phyloP scores from a whole-genome alignment of 768 basidiomycete genomes.

The Boletus rubropictus region DNA sequence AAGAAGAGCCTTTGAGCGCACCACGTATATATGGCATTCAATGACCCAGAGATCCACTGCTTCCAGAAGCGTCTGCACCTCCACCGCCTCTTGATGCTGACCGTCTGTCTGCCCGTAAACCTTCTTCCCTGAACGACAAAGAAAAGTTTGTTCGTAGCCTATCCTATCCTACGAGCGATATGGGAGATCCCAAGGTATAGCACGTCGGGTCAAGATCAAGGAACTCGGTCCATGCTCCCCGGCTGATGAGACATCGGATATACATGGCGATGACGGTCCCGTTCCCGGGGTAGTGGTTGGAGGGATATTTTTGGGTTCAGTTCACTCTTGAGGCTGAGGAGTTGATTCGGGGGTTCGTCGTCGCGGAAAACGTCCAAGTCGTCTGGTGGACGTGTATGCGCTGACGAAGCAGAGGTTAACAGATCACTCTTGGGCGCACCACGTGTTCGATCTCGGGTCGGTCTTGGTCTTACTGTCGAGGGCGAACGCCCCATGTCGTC shows the following conservation, averaged over 20 bases:
- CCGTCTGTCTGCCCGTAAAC: conserved; percentile 20
- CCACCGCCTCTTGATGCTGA: conserved; percentile 36
- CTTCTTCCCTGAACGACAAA: conserved; percentile 27
- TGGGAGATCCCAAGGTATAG: too few relatives aligned
- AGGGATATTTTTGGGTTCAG: conserved; percentile 39
- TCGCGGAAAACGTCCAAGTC: conserved; percentile 27
- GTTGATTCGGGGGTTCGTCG: conserved; percentile 48
- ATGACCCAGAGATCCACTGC: conserved; percentile 17
- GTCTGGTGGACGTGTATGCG: conserved; percentile 25
- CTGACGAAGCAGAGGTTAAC: conserved; percentile 47
- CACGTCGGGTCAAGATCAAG: conserved; percentile 37
- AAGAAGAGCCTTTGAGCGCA: too few relatives aligned
- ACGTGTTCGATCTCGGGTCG: too few relatives aligned
- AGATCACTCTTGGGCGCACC: conserved; percentile 32
- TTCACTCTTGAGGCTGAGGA: conserved; percentile 46
- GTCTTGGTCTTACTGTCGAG: too few relatives aligned
- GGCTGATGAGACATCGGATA: conserved; percentile 9
- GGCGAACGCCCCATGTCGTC: too few relatives aligned
- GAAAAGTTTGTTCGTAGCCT: conserved; percentile 30
- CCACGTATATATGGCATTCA: too few relatives aligned
- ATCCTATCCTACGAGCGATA: conserved; percentile 31
- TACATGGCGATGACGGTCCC: conserved; percentile 13
- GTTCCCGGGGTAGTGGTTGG: conserved; percentile 27
- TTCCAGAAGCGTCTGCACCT: conserved; percentile 30
- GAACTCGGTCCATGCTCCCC: conserved; percentile 26